These are phyloP conservation scores for Brassica rapa DNA, from an alignment of 345 rosid species.

Conservation along the genomic window DNA sequence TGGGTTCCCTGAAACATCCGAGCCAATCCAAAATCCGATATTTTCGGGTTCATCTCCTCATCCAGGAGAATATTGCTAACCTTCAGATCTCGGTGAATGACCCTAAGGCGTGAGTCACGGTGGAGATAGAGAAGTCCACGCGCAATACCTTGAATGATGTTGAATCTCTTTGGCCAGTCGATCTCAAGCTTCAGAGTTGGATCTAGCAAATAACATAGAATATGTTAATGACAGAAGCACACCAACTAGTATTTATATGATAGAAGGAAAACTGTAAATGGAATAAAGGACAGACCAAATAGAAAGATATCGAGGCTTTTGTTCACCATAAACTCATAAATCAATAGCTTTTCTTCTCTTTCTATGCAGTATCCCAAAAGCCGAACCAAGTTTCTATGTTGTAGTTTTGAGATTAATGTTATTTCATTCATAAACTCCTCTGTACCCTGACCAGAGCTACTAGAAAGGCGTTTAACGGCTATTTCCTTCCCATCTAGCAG, in stretches of 20 bases:
- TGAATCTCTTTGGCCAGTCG: slow-evolving; percentile 36
- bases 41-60: background rate
- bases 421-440: background rate
- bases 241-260: background rate
- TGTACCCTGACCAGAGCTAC: background rate
- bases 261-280: background rate
- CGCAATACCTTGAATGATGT: slow-evolving; percentile 26
- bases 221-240: background rate
- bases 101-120: background rate
- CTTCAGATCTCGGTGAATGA: background rate
- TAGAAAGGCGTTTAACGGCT: slow-evolving; percentile 56
- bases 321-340: background rate
- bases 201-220: slow-evolving; percentile 17
- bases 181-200: slow-evolving; percentile 28
- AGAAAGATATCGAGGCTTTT: slow-evolving; percentile 44
- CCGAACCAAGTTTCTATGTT: slow-evolving; percentile 67
- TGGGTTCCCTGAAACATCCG: slow-evolving; percentile 39
- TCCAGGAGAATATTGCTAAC: background rate
- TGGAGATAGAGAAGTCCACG: background rate
- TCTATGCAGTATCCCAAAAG: slow-evolving; percentile 20
- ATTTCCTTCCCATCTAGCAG: slow-evolving; percentile 47
- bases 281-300: slow-evolving; percentile 44
- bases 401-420: slow-evolving; percentile 48
- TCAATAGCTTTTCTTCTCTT: background rate
- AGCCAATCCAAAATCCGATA: slow-evolving; percentile 39